Evolutionary conservation across 2,329 filamentous ascomycete genomes (phyloP).

Genomic region (Penicillium crustosum): DNA sequence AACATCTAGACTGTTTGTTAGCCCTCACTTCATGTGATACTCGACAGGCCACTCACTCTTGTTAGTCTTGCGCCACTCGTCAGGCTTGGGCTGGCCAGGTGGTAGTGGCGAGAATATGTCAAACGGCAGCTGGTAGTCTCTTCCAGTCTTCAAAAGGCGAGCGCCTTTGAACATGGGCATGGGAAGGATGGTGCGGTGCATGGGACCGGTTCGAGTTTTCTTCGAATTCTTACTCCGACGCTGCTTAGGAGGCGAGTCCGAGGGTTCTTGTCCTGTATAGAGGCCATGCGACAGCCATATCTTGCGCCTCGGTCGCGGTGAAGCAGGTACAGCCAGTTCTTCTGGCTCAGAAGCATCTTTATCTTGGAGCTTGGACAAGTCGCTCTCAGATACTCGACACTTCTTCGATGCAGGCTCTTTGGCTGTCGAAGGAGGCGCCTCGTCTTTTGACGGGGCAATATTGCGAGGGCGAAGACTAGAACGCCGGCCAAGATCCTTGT

Average conservation of each 20-base stretch:
- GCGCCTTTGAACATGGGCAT: constrained; percentile 77
- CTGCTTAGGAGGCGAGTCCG: constrained; percentile 50
- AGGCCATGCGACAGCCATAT: constrained; percentile 79
- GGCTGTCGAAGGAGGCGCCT: constrained; percentile 5
- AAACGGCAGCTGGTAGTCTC: constrained; percentile 85
- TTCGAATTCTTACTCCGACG: constrained; percentile 45
- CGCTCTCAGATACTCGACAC: constrained; percentile 43
- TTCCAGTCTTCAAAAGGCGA: constrained; percentile 66
- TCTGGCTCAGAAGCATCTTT: constrained; percentile 21
- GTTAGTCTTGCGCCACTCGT: constrained; percentile 88
- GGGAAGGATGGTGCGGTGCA: constrained; percentile 57
- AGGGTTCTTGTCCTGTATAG: constrained; percentile 74
- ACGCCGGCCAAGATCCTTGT: constrained; percentile 57
- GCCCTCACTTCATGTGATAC: constrained; percentile 18
- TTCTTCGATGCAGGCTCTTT: constrained; percentile 41
- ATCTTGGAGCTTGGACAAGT: constrained; percentile 28
- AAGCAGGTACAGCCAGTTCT: constrained; percentile 21
- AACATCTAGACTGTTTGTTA: constrained; percentile 63
- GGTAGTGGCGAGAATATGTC: constrained; percentile 87
- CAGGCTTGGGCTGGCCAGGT: constrained; percentile 82
- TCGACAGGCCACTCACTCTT: constrained; percentile 64
- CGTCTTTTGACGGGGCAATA: constrained; percentile 28
- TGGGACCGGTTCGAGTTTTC: constrained; percentile 32
- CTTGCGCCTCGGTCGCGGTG: constrained; percentile 55
- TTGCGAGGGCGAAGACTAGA: constrained; percentile 58